phyloP scores from a whole-genome alignment of 768 basidiomycete genomes.

The Cyclocybe aegerita region DNA sequence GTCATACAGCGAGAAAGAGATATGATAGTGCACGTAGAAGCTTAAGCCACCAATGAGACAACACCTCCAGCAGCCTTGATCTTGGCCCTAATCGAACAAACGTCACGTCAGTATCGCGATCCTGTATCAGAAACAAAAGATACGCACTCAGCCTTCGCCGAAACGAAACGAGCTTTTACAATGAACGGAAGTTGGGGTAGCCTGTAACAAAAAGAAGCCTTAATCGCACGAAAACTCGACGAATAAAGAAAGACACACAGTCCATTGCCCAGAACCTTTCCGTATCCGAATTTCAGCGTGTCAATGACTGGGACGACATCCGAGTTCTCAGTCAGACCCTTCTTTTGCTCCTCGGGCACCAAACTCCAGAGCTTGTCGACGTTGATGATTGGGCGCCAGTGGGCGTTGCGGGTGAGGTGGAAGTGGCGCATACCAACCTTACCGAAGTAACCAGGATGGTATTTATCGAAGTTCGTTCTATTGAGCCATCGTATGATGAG shows the following conservation, averaged over 20 bases:
- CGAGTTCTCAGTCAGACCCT: conserved; percentile 67
- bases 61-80: conserved; percentile 96
- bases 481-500: neutral
- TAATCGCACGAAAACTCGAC: neutral
- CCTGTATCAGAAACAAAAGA: neutral
- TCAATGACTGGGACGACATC: conserved; percentile 95
- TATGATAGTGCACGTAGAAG: conserved; percentile 25
- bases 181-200: conserved; percentile 93
- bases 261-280: conserved; percentile 96
- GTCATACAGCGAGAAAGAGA: conserved; percentile 21
- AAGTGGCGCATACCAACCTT: conserved; percentile 99
- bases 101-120: conserved; percentile 1
- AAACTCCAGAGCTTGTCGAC: conserved; percentile 97
- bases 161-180: conserved; percentile 97
- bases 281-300: conserved; percentile 79
- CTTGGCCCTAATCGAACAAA: conserved; percentile 44
- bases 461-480: conserved; percentile 97
- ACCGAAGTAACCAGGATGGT: conserved; percentile 99
- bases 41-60: conserved; percentile 87
- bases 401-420: conserved; percentile 89
- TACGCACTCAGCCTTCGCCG: conserved; percentile 75
- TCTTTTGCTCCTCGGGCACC: conserved; percentile 83
- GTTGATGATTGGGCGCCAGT: conserved; percentile 97
- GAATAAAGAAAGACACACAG: conserved; percentile 44
- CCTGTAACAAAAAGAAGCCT: conserved; percentile 31